Percentiles rank a stretch among this genome's conserved stretches.
phyloP scores from a whole-genome alignment of 371 early-diverging fungal species.

The Neoconidiobolus thromboides region DNA sequence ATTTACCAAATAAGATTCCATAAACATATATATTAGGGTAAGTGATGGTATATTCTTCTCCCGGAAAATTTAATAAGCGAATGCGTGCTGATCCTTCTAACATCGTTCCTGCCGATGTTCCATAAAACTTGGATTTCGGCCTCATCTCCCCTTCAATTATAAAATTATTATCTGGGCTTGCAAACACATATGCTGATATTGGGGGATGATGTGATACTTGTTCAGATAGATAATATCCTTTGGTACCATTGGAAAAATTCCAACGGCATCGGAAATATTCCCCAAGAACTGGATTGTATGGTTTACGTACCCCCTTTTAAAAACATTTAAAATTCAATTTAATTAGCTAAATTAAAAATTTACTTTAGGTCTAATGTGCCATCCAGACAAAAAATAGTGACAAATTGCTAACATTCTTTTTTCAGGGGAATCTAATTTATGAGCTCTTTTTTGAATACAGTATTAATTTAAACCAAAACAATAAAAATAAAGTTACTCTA shows the following conservation, averaged over 20 bases:
- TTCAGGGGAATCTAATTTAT: conserved; percentile 42
- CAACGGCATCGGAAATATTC: conserved; percentile 77
- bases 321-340: not conserved
- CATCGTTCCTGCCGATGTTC: conserved; percentile 79
- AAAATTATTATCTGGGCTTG: conserved; percentile 55
- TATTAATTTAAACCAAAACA: not conserved
- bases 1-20: conserved; percentile 81
- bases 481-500: conserved; percentile 32
- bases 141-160: conserved; percentile 61
- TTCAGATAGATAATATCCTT: conserved; percentile 74
- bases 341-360: not conserved
- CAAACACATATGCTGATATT: conserved; percentile 67
- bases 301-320: conserved; percentile 83
- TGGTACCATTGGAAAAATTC: conserved; percentile 41
- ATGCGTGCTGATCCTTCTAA: conserved; percentile 63
- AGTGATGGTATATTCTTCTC: conserved; percentile 59
- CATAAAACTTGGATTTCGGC: conserved; percentile 79
- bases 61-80: conserved; percentile 30
- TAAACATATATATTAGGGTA: conserved; percentile 89
- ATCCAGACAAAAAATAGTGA: conserved; percentile 82
- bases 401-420: conserved; percentile 79
- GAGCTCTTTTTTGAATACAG: conserved; percentile 18
- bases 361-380: conserved; percentile 89
- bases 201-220: conserved; percentile 98
- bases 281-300: conserved; percentile 91